Evolutionary conservation across 2,329 filamentous ascomycete genomes (phyloP).

Genomic region (Monilinia polystroma): DNA sequence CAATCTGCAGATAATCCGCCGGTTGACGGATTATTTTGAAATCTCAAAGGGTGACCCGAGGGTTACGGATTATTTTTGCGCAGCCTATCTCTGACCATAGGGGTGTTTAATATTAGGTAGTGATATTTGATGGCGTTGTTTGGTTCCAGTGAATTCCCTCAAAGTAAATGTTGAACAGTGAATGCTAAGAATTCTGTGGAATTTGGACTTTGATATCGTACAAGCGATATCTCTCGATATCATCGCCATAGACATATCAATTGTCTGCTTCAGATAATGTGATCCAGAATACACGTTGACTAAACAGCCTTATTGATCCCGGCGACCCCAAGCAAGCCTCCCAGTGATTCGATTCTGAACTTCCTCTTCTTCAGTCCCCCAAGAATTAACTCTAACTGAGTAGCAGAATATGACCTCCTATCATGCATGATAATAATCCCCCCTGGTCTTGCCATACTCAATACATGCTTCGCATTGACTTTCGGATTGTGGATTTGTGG

Average conservation of each 20-base stretch:
- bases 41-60: no score
- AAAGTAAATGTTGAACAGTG: no score
- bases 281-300: not conserved
- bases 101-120: no score
- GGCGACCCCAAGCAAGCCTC: constrained; percentile 55
- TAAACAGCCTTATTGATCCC: constrained; percentile 9
- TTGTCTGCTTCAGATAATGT: not conserved
- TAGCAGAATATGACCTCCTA: constrained; percentile 74
- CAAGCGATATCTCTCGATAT: not conserved
- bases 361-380: constrained; percentile 68
- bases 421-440: constrained; percentile 87
- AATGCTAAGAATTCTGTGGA: no score
- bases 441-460: constrained; percentile 76
- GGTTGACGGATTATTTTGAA: no score
- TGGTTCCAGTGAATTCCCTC: no score
- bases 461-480: constrained; percentile 73
- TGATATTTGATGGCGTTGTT: no score
- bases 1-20: no score
- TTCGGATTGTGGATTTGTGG: constrained; percentile 71
- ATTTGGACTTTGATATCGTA: no score
- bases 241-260: not conserved
- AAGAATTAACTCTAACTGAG: constrained; percentile 73
- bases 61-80: no score
- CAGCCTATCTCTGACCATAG: no score
- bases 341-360: constrained; percentile 70